Base-by-base conservation (phyloP, 768 basidiomycete genomes). In the Rhizopogon vinicolor region DNA sequence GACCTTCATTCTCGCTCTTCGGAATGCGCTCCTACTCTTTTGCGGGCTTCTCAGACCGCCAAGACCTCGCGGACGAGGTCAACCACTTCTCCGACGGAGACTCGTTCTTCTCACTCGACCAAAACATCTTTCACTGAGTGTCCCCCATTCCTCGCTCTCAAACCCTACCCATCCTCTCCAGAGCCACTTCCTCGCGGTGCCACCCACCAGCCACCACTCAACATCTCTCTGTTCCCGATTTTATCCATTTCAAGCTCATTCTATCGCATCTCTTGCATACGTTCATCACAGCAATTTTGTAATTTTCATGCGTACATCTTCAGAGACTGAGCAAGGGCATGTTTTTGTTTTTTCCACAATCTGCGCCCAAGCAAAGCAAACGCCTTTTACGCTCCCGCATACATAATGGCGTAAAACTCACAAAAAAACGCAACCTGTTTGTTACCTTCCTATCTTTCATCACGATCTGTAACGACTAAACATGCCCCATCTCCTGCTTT, bases 391-490 rank as follows among this genome's bases (percentile, higher is more conserved):
- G 68, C 37, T 40, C 28, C 35, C 35, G 48, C 48, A 18, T 19
- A 16, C 22, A 39, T 49, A 49, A 49, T 49, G 48, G 48, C 48
- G 48, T 25, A 5, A 49, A 37, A 49, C 35, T 37, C 37, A 49
- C 37, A 49, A 29, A 49, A 49, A 49, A 49, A 29, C 48, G 48
- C 35, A 37, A 49, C 48, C 35, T 49, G 37, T 35, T 49, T 49
- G 48, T 31, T 49, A 25, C 50, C 51, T 37, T 53, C 54, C 28
- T 40, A 55, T 58, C 56, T 56, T 25, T 66, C 57, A 52, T 60
- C 61, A 64, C 66, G 66, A 71, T 68, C 68, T 84, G 85, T 86
- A 87, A 85, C 79, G 81, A 84, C 80, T 85, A 87, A 83, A 86
- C 78, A 85, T 83, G 79, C 81, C 71, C 68, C 71, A 66, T 72